Conservation (phyloP, 176 grass and related monocot genomes). For the Musa acuminata region DNA sequence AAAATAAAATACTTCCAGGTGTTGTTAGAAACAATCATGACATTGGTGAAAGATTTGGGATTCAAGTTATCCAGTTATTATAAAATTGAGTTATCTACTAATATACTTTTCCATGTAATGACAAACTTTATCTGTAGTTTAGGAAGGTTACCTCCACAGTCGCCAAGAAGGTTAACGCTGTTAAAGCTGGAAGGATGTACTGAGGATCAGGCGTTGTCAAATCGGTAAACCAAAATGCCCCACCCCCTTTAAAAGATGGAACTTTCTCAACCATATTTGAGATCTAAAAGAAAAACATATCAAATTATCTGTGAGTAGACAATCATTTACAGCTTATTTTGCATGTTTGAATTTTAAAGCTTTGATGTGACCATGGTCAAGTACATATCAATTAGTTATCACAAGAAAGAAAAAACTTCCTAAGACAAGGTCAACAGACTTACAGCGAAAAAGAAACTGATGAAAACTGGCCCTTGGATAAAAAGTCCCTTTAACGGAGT, state of each 20-base stretch:
- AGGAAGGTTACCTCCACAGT: constrained; percentile 78
- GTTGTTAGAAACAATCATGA: neutral
- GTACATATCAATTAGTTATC: neutral
- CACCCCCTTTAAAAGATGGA: constrained; percentile 84
- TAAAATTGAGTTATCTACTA: neutral
- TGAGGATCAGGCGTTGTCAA: constrained; percentile 67
- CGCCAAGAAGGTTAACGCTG: constrained; percentile 47
- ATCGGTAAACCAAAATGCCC: constrained; percentile 86
- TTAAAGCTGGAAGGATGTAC: constrained; percentile 70
- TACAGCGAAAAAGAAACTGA: constrained; percentile 96
- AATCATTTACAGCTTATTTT: neutral
- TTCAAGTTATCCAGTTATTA: no score
- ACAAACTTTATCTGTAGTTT: neutral
- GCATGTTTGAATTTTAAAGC: neutral
- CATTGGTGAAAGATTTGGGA: neutral
- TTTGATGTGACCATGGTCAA: neutral
- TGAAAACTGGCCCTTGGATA: constrained; percentile 82
- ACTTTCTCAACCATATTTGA: constrained; percentile 92
- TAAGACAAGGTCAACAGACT: constrained; percentile 15
- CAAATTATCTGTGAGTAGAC: neutral
- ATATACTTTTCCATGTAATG: neutral
- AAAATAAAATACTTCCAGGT: neutral
- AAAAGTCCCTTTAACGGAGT: constrained; percentile 75
- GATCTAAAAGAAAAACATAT: constrained; percentile 41
- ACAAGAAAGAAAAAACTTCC: neutral